These are phyloP conservation scores for Ustilago xerochloae DNA, from an alignment of 1,284 basidiomycete genomes.

Conservation along the genomic window DNA sequence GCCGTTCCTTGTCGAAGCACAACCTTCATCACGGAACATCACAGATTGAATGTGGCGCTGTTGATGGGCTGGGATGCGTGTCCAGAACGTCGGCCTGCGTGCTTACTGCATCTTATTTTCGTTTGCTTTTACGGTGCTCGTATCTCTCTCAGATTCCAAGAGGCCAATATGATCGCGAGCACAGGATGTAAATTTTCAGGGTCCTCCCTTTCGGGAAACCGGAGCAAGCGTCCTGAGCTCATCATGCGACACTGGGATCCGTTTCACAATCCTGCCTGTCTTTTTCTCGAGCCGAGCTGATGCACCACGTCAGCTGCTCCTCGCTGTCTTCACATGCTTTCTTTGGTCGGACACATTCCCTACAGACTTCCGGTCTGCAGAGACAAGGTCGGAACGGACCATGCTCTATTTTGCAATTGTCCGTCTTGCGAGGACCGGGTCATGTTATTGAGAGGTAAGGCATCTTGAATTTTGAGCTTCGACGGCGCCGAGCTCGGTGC, in stretches of 20 bases:
- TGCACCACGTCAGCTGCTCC: too few species aligned
- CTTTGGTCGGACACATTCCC: background rate
- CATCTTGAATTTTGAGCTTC: too few species aligned
- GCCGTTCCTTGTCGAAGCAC: background rate
- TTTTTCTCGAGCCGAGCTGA: too few species aligned
- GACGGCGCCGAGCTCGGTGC: background rate
- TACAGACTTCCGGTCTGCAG: background rate
- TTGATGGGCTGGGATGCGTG: background rate
- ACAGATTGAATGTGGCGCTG: background rate
- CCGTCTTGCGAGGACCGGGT: background rate
- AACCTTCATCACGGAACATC: background rate
- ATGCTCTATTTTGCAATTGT: background rate
- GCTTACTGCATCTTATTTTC: too few species aligned
- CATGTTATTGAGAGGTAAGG: background rate
- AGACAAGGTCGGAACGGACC: background rate
- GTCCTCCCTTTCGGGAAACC: background rate
- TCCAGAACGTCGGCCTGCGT: too few species aligned
- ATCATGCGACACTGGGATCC: background rate
- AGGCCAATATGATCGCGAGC: too few species aligned
- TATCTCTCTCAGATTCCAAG: too few species aligned
- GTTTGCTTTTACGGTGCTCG: too few species aligned
- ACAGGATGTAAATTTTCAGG: background rate
- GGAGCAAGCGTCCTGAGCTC: background rate
- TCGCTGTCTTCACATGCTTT: background rate
- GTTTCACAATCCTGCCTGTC: too few species aligned